phyloP scores from a whole-genome alignment of 2,329 filamentous ascomycete genomes.

The Kalmusia sp. region DNA sequence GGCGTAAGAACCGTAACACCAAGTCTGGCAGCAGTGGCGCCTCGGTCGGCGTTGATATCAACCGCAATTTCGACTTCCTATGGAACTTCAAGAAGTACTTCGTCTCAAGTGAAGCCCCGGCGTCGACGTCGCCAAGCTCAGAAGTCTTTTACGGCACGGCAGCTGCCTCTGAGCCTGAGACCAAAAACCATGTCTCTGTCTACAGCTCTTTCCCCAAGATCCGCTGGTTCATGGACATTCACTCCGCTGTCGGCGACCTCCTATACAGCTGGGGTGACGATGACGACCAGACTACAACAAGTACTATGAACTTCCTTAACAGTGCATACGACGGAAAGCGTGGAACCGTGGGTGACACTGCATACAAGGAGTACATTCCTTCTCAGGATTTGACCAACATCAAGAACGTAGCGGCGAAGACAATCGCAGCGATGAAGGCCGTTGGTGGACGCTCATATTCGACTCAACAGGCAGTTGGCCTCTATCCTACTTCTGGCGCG shows the following conservation, averaged over 20 bases:
- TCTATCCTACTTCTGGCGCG: constrained; percentile 48
- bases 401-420: constrained; percentile 40
- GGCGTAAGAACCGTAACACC: constrained; percentile 48
- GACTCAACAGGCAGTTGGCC: constrained; percentile 41
- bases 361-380: constrained; percentile 55
- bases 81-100: constrained; percentile 63
- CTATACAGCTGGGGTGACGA: constrained; percentile 67
- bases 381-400: constrained; percentile 42
- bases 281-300: constrained; percentile 55
- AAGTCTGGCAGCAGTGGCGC: constrained; percentile 45
- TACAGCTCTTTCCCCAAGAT: constrained; percentile 59
- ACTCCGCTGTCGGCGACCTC: constrained; percentile 61
- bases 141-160: constrained; percentile 60
- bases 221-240: constrained; percentile 66
- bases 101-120: constrained; percentile 44
- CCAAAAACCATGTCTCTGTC: constrained; percentile 61
- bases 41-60: constrained; percentile 43
- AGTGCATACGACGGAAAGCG: constrained; percentile 59
- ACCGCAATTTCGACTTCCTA: constrained; percentile 59
- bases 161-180: constrained; percentile 64
- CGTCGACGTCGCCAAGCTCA: constrained; percentile 53
- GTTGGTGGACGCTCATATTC: constrained; percentile 46
- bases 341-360: constrained; percentile 60
- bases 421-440: constrained; percentile 45
- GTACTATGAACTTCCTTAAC: constrained; percentile 62